Percentiles rank a stretch among this genome's conserved stretches.
These are phyloP conservation scores for Diplodia corticola DNA, from an alignment of 2,329 filamentous ascomycete genomes.

Conservation along the genomic window DNA sequence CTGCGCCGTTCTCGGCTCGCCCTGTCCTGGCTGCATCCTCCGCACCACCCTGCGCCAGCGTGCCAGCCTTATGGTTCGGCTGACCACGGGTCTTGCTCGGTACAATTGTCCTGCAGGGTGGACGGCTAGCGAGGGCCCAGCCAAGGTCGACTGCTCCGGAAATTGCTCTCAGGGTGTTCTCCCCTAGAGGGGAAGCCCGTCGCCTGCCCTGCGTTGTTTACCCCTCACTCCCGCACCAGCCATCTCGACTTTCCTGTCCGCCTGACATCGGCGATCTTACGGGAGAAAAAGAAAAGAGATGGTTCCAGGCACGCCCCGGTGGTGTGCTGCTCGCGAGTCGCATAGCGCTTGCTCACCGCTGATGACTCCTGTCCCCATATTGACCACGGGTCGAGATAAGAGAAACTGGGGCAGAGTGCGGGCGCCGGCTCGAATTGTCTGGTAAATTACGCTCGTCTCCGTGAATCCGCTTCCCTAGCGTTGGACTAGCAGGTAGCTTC, in stretches of 20 bases:
- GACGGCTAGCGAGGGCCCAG: background rate
- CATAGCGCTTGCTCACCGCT: background rate
- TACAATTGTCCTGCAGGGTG: background rate
- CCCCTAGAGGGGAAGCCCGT: background rate
- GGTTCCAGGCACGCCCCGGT: background rate
- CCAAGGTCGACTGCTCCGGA: slow-evolving; percentile 1
- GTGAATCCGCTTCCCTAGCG: slow-evolving; percentile 1
- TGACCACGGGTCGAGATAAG: background rate
- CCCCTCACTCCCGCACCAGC: background rate
- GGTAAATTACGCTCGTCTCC: slow-evolving; percentile 11
- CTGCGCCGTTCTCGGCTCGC: slow-evolving; percentile 5
- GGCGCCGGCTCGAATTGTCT: background rate
- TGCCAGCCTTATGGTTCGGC: background rate
- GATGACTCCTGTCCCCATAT: background rate
- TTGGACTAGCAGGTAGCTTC: slow-evolving; percentile 9
- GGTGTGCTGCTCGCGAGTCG: background rate
- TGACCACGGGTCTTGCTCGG: slow-evolving; percentile 7
- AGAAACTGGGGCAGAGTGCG: background rate
- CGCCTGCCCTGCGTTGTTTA: slow-evolving; percentile 4
- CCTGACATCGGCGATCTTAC: slow-evolving; percentile 16
- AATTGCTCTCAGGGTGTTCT: background rate
- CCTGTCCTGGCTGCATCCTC: background rate
- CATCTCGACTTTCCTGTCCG: background rate
- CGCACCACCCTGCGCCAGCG: background rate
- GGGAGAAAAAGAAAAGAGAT: background rate